Evolutionary conservation across 345 rosid genomes (phyloP).

Genomic region (Excoecaria agallocha): DNA sequence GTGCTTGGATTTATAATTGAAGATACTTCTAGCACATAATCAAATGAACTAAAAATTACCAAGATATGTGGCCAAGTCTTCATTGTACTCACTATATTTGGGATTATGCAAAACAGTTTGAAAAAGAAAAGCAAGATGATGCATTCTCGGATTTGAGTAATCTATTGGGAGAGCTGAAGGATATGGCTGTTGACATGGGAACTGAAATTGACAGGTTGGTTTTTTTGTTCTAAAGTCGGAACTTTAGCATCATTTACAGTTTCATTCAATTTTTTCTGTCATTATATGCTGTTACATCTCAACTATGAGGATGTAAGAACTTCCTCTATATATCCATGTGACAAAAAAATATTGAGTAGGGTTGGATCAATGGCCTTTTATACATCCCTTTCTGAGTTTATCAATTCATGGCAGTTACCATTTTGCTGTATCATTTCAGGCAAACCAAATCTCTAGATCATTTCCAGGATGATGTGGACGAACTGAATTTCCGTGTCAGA

Average conservation of each 20-base stretch:
- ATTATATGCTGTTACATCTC: too few relatives aligned
- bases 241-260: neutral
- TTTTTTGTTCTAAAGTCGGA: neutral
- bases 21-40: neutral
- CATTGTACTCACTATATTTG: neutral
- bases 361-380: neutral
- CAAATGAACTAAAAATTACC: neutral
- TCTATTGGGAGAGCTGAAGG: slow-evolving; percentile 68
- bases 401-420: neutral
- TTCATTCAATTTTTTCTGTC: too few relatives aligned
- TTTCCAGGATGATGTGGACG: slow-evolving; percentile 64
- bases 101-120: slow-evolving; percentile 45
- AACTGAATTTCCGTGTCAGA: slow-evolving; percentile 54
- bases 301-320: too few relatives aligned
- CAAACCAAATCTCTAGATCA: slow-evolving; percentile 60
- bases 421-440: slow-evolving; percentile 40
- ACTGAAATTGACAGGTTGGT: slow-evolving; percentile 71
- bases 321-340: too few relatives aligned
- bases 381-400: neutral
- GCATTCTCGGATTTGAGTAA: slow-evolving; percentile 63
- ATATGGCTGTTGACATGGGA: slow-evolving; percentile 88
- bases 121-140: slow-evolving; percentile 80
- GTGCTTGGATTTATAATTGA: slow-evolving; percentile 7
- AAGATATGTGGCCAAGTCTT: neutral
- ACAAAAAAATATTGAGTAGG: too few relatives aligned